Base-by-base conservation (phyloP, 1,284 basidiomycete genomes). In the Cutaneotrichosporon sp. region DNA sequence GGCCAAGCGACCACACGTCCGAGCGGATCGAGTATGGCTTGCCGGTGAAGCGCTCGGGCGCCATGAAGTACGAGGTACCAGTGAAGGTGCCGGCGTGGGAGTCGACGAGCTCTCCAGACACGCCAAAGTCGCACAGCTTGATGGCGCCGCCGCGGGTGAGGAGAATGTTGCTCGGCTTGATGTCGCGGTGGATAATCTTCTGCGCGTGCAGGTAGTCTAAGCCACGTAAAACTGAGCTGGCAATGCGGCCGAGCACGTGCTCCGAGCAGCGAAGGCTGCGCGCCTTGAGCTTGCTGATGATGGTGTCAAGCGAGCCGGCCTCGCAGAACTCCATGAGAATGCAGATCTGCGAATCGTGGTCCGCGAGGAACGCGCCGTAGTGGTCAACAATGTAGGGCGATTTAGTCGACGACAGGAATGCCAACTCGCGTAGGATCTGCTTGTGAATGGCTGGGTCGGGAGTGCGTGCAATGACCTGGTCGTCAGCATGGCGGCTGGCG, bases 61-160 rank as follows among this genome's bases (percentile, higher is more conserved):
- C 93, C 92, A 98, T 98, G 81, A 98, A 99, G 74, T 91, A 92
- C 71, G 91, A 92, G 3, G 95, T 98, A 2, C 95, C 95, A 0
- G 94, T 97, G 71, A 97, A 99, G 0, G 95, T 99, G 22, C 89
- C 91, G 0, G 95, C 95, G 59, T 91, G 80, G 25, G 92, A 95
- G 74, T 91, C 87, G 69, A 97, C 87, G 50, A 99, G 84, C 80
- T 97, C 92, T 27, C 95, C 95, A 20, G 93, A 95, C 9, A 99
- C 95, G 38, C 95, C 95, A 77, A 99, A 97, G 81, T 99, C 95
- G 77, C 87, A 90, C 10, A 99, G 83, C 80, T 95, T 97, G 75
- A 98, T 89, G 49, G 92, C 81, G 25, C 95, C 95, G 68, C 90
- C 84, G 38, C 86, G 83, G 2, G 94, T 92, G 51, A 99, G 83